Conservation (phyloP, 768 basidiomycete species). For the Suillus discolor region DNA sequence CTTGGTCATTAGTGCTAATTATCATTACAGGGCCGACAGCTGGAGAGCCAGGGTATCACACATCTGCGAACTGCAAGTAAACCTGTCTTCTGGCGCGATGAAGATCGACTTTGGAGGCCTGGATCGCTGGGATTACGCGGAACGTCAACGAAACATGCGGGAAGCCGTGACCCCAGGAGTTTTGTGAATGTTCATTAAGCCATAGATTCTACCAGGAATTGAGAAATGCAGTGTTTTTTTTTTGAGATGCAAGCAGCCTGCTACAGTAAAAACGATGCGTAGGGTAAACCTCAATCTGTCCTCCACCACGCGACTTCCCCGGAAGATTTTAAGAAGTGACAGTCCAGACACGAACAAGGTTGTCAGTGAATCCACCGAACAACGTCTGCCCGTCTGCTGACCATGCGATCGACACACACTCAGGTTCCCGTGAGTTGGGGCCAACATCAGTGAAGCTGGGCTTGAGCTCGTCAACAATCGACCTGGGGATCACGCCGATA, state of each 20-base stretch:
- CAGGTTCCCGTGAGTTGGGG: constrained; percentile 74
- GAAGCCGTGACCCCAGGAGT: constrained; percentile 41
- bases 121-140: constrained; percentile 70
- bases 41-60: constrained; percentile 76
- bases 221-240: constrained; percentile 21
- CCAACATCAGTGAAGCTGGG: constrained; percentile 85
- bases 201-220: constrained; percentile 7
- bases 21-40: constrained; percentile 67
- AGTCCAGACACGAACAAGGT: constrained; percentile 91
- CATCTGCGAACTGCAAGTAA: constrained; percentile 73
- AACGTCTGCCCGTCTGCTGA: constrained; percentile 97
- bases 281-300: constrained; percentile 16
- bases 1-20: constrained; percentile 8
- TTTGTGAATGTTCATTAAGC: constrained; percentile 1
- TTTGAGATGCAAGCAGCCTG: constrained; percentile 23
- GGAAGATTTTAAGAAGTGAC: constrained; percentile 53
- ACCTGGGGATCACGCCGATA: constrained; percentile 46
- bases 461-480: constrained; percentile 98
- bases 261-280: constrained; percentile 29
- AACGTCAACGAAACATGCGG: constrained; percentile 64
- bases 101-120: constrained; percentile 76
- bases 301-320: constrained; percentile 23
- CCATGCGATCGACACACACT: constrained; percentile 98
- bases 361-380: constrained; percentile 96
- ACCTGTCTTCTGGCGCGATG: constrained; percentile 59